phyloP scores from a whole-genome alignment of 371 early-diverging fungal species.

The Smittium culicis region DNA sequence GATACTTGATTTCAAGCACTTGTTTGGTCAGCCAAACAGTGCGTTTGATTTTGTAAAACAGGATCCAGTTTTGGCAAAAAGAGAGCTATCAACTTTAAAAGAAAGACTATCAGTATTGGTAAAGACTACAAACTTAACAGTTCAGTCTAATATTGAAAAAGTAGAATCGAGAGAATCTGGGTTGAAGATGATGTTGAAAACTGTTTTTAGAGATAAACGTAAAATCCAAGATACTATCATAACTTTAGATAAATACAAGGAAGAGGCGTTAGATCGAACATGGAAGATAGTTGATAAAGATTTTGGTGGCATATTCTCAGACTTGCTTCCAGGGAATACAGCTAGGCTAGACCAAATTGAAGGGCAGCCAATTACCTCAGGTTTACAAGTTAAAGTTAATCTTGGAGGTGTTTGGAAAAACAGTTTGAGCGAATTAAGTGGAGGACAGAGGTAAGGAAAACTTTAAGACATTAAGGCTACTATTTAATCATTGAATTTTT shows the following conservation, averaged over 20 bases:
- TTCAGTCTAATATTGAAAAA: conserved; percentile 85
- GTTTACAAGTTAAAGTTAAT: conserved; percentile 89
- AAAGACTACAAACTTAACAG: conserved; percentile 79
- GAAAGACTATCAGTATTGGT: conserved; percentile 61
- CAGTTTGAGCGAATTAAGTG: conserved; percentile 92
- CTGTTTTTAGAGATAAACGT: conserved; percentile 78
- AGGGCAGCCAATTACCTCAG: conserved; percentile 64
- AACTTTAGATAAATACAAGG: conserved; percentile 76
- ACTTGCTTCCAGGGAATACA: conserved; percentile 80
- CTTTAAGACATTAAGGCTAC: no score
- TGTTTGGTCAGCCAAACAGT: conserved; percentile 65
- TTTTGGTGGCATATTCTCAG: conserved; percentile 91
- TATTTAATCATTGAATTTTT: no score
- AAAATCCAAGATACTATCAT: conserved; percentile 89
- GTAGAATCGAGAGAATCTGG: conserved; percentile 79
- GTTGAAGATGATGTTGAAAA: conserved; percentile 72
- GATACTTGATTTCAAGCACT: conserved; percentile 67
- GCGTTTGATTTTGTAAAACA: conserved; percentile 64
- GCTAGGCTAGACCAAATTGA: conserved; percentile 76
- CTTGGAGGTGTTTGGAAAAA: conserved; percentile 97
- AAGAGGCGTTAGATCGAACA: conserved; percentile 75
- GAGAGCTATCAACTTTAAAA: conserved; percentile 52
- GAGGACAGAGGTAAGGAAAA: conserved; percentile 91
- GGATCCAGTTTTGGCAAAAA: conserved; percentile 52
- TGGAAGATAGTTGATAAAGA: conserved; percentile 85